Evolutionary conservation across 2,329 filamentous ascomycete genomes (phyloP).

Genomic region (Leptosphaerulina australis): DNA sequence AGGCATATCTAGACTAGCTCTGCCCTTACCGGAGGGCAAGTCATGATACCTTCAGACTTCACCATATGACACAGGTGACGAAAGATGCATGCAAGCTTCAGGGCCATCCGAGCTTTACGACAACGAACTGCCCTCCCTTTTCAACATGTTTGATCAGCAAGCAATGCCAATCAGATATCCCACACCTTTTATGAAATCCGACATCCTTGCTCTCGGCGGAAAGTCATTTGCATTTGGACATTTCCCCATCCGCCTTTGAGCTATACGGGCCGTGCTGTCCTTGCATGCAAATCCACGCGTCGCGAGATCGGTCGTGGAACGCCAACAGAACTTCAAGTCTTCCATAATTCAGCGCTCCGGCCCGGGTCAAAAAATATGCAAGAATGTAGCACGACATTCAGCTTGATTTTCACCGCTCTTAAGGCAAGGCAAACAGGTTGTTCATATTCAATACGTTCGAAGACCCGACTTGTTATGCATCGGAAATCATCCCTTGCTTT

Average conservation of each 20-base stretch:
- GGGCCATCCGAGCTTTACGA: conserved; percentile 13
- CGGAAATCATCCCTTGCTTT: conserved; percentile 22
- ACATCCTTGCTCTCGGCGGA: conserved; percentile 3
- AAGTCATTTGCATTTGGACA: conserved; percentile 7
- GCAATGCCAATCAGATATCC: conserved; percentile 2
- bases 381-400: conserved; percentile 29
- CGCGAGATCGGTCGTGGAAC: conserved; percentile 26
- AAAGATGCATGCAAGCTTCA: conserved; percentile 12
- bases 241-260: background rate
- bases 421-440: conserved; percentile 16
- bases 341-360: conserved; percentile 18
- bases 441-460: conserved; percentile 25
- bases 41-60: conserved; percentile 8
- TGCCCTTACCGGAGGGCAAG: conserved; percentile 12
- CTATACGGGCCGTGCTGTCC: conserved; percentile 12
- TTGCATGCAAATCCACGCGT: conserved; percentile 24
- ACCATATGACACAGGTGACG: conserved; percentile 15
- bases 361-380: conserved; percentile 21
- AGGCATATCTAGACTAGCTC: conserved; percentile 19
- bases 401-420: conserved; percentile 21
- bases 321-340: conserved; percentile 20
- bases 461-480: conserved; percentile 20
- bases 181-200: background rate
- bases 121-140: conserved; percentile 2
- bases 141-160: background rate